A percentile compares a stretch with the other conserved stretches of the same genome.
phyloP scores from a whole-genome alignment of 768 basidiomycete genomes.

The Suillus clintonianus region DNA sequence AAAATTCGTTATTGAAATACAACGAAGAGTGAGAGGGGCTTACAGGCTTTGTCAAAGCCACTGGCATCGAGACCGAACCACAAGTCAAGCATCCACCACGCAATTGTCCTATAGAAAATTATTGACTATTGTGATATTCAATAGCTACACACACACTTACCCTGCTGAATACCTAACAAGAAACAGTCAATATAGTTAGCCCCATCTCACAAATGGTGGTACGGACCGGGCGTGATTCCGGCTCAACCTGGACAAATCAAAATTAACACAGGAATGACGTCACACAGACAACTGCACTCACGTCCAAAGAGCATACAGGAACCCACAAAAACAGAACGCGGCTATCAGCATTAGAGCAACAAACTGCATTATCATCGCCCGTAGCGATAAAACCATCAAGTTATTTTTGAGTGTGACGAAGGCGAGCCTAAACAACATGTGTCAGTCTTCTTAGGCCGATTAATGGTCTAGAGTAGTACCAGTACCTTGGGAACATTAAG shows the following conservation, averaged over 20 bases:
- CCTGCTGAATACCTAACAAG: conserved; percentile 33
- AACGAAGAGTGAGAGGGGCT: conserved; percentile 32
- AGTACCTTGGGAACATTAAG: conserved; percentile 83
- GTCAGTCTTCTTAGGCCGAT: background rate
- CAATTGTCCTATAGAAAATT: conserved; percentile 53
- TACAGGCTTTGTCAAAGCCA: conserved; percentile 83
- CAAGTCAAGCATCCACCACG: conserved; percentile 94
- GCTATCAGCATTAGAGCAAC: conserved; percentile 80
- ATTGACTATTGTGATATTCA: background rate
- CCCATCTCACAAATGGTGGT: background rate
- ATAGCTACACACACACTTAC: conserved; percentile 25
- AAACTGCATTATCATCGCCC: conserved; percentile 95
- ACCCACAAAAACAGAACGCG: conserved; percentile 89
- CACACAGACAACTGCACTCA: conserved; percentile 42
- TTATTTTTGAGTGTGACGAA: conserved; percentile 88
- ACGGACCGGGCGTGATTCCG: conserved; percentile 60
- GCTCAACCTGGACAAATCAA: conserved; percentile 48
- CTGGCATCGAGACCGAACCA: conserved; percentile 95
- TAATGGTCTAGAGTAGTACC: conserved; percentile 39
- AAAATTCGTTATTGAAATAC: conserved; percentile 3
- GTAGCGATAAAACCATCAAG: conserved; percentile 76
- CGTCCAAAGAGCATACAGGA: conserved; percentile 93
- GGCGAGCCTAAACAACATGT: conserved; percentile 58
- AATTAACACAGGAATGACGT: background rate
- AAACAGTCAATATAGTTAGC: conserved; percentile 5